Evolutionary conservation across 768 basidiomycete genomes (phyloP), one percentile per base, ranked within the genome.

Genomic region (Gloeophyllum trabeum): DNA sequence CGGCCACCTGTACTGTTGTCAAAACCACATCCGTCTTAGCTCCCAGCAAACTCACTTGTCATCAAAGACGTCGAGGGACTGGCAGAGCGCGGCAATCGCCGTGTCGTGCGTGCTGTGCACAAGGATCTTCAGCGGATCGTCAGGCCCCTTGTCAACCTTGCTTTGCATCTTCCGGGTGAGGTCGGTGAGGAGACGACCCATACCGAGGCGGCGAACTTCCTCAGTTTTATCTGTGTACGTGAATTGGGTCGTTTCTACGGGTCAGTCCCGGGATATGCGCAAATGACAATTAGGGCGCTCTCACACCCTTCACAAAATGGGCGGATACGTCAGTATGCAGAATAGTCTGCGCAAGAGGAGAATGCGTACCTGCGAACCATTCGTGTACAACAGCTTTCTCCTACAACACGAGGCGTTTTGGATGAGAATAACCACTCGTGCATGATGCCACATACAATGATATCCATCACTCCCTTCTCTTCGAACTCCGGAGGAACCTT

Each of bases 41-140:
- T 21, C 20, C 36, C 16, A 16, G 21, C 28, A 24, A 26, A 36
- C 68, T 21, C 52, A 80, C 82, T 67, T 71, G 4, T 82, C 72
- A 46, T 88, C 81, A 56, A 75, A 86, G 3, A 77, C 79, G 47
- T 85, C 82, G 2, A 88, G 64, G 3, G 83, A 81, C 20, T 65
- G 62, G 35, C 70, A 70, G 24, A 86, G 50, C 0, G 67, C 81
- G 1, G 81, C 83, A 20, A 88, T 58, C 1, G 75, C 71, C 3
- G 82, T 80, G 54, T 87, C 85, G 49, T 86, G 83, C 4, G 80
- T 81, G 41, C 70, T 71, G 48, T 83, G 77, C 3, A 88, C 69
- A 4, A 83, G 70, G 23, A 88, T 62, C 53, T 79, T 80, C 42
- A 78, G 54, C 6, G 73, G 67, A 45, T 79, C 72, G 3, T 59